Percentiles rank a stretch among this genome's conserved stretches.
These are phyloP conservation scores for Mucor indicus DNA, from an alignment of 371 early-diverging fungal species.

Conservation along the genomic window DNA sequence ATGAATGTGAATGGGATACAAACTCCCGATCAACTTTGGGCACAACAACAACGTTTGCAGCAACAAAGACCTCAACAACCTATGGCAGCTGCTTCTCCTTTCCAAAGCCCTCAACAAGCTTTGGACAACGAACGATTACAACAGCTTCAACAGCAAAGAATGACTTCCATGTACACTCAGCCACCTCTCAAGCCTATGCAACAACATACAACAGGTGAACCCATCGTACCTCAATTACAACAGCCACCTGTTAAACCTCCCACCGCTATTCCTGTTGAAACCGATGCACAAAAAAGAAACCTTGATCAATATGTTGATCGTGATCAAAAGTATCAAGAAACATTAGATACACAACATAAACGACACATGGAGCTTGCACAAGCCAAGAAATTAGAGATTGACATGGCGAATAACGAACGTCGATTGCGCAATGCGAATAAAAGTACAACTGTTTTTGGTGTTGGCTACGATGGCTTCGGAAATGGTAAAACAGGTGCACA, in stretches of 20 bases:
- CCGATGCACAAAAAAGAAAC: slow-evolving; percentile 9
- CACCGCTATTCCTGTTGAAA: slow-evolving; percentile 1
- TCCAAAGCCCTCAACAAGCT: not conserved
- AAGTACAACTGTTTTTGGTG: slow-evolving; percentile 31
- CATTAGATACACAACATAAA: slow-evolving; percentile 35
- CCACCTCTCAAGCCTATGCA: not conserved
- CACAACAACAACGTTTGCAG: not conserved
- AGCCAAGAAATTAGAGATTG: slow-evolving; percentile 38
- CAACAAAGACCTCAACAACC: not conserved
- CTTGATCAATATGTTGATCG: slow-evolving; percentile 26
- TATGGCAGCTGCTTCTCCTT: not conserved
- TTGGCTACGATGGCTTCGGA: slow-evolving; percentile 39
- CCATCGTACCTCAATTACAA: not conserved
- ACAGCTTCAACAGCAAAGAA: not conserved
- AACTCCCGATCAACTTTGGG: not conserved
- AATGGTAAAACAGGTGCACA: slow-evolving; percentile 21
- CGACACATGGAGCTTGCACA: slow-evolving; percentile 42
- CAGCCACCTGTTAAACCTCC: not conserved
- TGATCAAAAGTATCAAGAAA: slow-evolving; percentile 37
- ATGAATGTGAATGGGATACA: not conserved
- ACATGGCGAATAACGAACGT: slow-evolving; percentile 27
- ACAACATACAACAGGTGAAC: not conserved
- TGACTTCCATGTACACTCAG: not conserved
- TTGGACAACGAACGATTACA: not conserved
- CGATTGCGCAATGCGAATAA: slow-evolving; percentile 25